Conservation (phyloP, 768 basidiomycete species). For the Trametopsis cervina region DNA sequence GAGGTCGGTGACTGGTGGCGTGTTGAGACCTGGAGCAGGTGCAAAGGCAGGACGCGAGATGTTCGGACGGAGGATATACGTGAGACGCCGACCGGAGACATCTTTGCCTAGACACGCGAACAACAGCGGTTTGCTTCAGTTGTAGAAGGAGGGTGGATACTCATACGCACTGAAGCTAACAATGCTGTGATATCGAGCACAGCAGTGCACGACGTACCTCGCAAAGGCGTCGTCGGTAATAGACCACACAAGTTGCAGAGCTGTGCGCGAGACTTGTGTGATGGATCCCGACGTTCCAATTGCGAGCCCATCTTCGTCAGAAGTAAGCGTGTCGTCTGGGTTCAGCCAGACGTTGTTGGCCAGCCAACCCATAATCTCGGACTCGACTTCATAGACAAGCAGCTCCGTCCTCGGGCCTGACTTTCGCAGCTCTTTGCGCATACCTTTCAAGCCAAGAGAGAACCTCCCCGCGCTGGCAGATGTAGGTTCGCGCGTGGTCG, state of each 20-base stretch:
- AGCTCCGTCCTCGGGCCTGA: constrained; percentile 52
- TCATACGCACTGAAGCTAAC: constrained; percentile 64
- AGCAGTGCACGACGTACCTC: constrained; percentile 77
- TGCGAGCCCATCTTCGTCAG: constrained; percentile 32
- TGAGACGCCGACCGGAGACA: constrained; percentile 49
- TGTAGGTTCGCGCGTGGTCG: constrained; percentile 36
- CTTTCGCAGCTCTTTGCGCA: constrained; percentile 58
- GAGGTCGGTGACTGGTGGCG: constrained; percentile 67
- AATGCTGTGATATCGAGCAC: constrained; percentile 70
- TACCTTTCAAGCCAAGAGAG: constrained; percentile 69
- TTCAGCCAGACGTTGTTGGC: constrained; percentile 43
- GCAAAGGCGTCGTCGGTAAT: constrained; percentile 66
- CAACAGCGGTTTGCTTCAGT: background rate
- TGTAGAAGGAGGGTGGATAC: background rate
- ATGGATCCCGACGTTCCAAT: constrained; percentile 50
- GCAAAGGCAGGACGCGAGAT: constrained; percentile 50
- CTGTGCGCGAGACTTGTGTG: constrained; percentile 59
- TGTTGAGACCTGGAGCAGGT: constrained; percentile 42
- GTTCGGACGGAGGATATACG: constrained; percentile 77
- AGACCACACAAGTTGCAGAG: constrained; percentile 67
- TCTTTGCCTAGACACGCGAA: constrained; percentile 50
- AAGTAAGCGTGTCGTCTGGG: constrained; percentile 35
- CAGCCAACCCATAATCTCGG: constrained; percentile 59
- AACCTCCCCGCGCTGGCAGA: constrained; percentile 71
- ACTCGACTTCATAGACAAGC: constrained; percentile 65